A percentile compares a stretch with the other conserved stretches of the same genome.
Conservation (phyloP, 495 filamentous ascomycete species). For the Penicillium salamii region DNA sequence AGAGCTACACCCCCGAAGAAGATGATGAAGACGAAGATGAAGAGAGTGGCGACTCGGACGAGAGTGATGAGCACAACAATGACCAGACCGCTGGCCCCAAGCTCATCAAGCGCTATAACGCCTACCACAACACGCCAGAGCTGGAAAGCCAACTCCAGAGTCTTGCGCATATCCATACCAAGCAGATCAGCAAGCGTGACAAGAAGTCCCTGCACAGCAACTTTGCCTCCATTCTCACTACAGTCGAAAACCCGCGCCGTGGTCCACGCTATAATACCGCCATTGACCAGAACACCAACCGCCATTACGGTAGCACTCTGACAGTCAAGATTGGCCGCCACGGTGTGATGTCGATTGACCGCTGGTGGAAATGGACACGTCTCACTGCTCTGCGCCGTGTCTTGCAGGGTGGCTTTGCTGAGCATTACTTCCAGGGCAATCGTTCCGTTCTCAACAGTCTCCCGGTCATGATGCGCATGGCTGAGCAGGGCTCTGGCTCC, state of each 20-base stretch:
- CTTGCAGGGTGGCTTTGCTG: slow-evolving; percentile 74
- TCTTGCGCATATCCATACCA: slow-evolving; percentile 60
- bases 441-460: slow-evolving; percentile 74
- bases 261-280: slow-evolving; percentile 72
- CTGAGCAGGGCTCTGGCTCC: slow-evolving; percentile 4
- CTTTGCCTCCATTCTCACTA: slow-evolving; percentile 81
- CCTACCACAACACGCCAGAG: slow-evolving; percentile 54
- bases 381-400: slow-evolving; percentile 73
- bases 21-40: slow-evolving; percentile 66
- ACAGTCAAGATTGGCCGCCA: slow-evolving; percentile 70
- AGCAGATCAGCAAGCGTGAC: slow-evolving; percentile 73
- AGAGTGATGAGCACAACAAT: slow-evolving; percentile 47
- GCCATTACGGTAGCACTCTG: slow-evolving; percentile 73
- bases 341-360: slow-evolving; percentile 75
- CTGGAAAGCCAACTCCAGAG: slow-evolving; percentile 51
- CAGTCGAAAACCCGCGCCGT: slow-evolving; percentile 71
- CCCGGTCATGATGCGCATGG: slow-evolving; percentile 49
- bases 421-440: slow-evolving; percentile 83
- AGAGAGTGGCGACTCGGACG: slow-evolving; percentile 49
- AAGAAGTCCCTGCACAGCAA: slow-evolving; percentile 72
- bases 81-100: slow-evolving; percentile 49
- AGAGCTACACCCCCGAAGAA: slow-evolving; percentile 62
- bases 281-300: slow-evolving; percentile 67
- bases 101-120: slow-evolving; percentile 59
- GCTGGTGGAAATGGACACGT: slow-evolving; percentile 85